A percentile compares a stretch with the other conserved stretches of the same genome.
Evolutionary conservation across 164 flowering plant species (phyloP).

Genomic region (Vitis rupestris): DNA sequence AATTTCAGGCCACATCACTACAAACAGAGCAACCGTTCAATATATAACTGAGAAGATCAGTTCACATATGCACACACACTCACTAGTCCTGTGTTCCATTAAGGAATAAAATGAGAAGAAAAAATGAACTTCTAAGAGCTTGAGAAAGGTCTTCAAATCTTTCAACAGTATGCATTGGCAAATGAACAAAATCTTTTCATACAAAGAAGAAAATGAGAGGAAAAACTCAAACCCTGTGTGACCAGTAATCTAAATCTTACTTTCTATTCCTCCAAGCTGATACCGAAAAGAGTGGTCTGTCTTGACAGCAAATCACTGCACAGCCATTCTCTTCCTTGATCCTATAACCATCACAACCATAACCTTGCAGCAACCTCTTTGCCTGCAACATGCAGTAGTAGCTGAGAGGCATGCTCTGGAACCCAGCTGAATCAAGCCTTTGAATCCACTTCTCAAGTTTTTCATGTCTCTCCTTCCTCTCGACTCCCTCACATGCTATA

Average conservation of each 20-base stretch:
- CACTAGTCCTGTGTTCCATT: no score
- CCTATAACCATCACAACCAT: constrained; percentile 70
- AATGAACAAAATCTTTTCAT: constrained; percentile 18
- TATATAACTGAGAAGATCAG: no score
- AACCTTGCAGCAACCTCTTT: constrained; percentile 61
- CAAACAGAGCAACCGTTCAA: no score
- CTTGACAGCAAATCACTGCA: constrained; percentile 89
- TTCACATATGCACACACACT: no score
- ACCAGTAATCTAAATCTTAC: constrained; percentile 23
- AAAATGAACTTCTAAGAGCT: no score
- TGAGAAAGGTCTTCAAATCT: no score
- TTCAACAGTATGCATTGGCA: no score
- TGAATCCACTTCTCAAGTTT: constrained; percentile 82
- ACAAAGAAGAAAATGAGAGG: constrained; percentile 11
- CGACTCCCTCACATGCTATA: constrained; percentile 77
- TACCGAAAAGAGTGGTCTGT: constrained; percentile 74
- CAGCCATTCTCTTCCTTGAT: constrained; percentile 82
- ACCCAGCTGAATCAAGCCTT: constrained; percentile 68
- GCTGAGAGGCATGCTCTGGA: constrained; percentile 68
- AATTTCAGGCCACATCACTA: no score
- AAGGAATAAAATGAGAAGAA: no score
- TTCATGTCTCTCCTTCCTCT: constrained; percentile 88
- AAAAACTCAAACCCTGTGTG: constrained; percentile 1
- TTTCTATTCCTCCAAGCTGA: constrained; percentile 86
- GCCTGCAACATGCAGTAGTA: constrained; percentile 73